Conservation (phyloP, 257 asterid species). For the Coffea canephora region DNA sequence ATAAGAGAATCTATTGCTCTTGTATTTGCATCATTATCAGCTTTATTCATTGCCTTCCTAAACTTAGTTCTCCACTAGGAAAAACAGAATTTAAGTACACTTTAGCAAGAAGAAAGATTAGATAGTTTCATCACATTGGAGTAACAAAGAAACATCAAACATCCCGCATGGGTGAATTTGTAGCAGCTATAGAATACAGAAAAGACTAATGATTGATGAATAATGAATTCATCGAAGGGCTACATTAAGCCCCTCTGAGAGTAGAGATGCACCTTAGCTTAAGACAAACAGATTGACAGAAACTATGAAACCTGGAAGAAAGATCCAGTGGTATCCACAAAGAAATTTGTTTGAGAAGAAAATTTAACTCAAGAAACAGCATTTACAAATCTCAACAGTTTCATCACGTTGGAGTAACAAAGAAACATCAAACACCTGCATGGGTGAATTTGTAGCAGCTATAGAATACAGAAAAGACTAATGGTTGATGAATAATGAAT, state of each 20-base stretch:
- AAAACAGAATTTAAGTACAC: constrained; percentile 20
- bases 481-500: neutral
- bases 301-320: neutral
- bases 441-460: neutral
- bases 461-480: neutral
- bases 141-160: neutral
- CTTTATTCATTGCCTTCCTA: constrained; percentile 93
- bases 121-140: constrained; percentile 12
- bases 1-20: constrained; percentile 91
- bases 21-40: constrained; percentile 93
- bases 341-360: neutral
- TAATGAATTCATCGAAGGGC: neutral
- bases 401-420: constrained; percentile 2
- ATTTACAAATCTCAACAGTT: neutral
- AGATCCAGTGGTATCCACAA: neutral
- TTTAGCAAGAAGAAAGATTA: constrained; percentile 14
- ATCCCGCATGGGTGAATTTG: neutral
- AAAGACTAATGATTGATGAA: neutral
- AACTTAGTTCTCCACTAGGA: constrained; percentile 98
- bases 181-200: neutral
- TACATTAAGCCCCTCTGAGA: neutral
- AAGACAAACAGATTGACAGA: neutral
- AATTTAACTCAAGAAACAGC: neutral
- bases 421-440: neutral
- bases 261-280: neutral